Base-by-base conservation (phyloP, 2,329 filamentous ascomycete genomes). In the Fusarium odoratissimum region DNA sequence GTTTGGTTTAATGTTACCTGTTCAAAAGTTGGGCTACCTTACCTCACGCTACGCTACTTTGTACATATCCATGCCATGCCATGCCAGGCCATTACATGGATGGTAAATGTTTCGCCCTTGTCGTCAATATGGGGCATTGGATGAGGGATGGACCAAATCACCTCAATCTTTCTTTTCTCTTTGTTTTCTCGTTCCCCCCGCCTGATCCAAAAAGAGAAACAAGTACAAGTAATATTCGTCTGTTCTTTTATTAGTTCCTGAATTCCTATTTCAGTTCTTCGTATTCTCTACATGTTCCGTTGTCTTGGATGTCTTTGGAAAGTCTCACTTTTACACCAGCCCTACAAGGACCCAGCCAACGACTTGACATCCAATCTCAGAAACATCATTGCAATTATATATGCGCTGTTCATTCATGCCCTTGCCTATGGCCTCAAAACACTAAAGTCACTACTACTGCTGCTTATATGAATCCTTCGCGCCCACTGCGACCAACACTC, bases 31-130 rank as follows among this genome's bases (percentile, higher is more conserved):
- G 40, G 38, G 30, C 45, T 44, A 31, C 35, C 37, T 54, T n/a
- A 54, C 38, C 41, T 60, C 46, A 54, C 49, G 38, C 44, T 65
- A 49, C 23, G 58, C 48, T 66, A 65, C 67, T 66, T 37, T 51
- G 51, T 59, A 67, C 28, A 45, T 72, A 71, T 72, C 71, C 71
- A 73, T 73, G 71, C 59, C 65, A 73, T 73, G 71, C 59, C 65
- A 49, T 52, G 49, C 65, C 65, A 49, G n/a, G 52, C 69, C 49
- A 54, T 74, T 73, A 45, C 71, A 73, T 73, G 71, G 71, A 73
- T 73, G 66, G 38, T 60, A 49, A 54, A 60, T 45, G 66, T 58
- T 71, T 33, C 58, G 70, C 70, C 70, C 71, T 71, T 62, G 70
- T 71, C 67, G 52, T 71, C 71, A 60, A 68, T 54, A 70, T 65